A percentile compares a stretch with the other conserved stretches of the same genome.
Evolutionary conservation across 1,284 basidiomycete species (phyloP).

Genomic region (Sporisorium iseilematis-ciliati): DNA sequence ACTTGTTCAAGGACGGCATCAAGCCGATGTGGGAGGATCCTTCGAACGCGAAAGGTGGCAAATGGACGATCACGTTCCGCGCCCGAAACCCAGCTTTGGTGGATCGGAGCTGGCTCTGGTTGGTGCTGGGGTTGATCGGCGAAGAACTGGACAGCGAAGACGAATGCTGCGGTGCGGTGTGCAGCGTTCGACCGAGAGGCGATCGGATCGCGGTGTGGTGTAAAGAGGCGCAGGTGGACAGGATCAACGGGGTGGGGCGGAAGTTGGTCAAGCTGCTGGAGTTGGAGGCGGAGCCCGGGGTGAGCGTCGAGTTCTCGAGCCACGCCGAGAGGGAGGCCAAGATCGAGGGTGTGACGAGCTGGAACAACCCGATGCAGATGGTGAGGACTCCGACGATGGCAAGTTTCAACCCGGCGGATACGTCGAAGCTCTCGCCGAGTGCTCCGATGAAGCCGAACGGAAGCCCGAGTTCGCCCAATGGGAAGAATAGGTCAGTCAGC

Average conservation of each 20-base stretch:
- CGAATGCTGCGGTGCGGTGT: slow-evolving; percentile 84
- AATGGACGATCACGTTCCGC: slow-evolving; percentile 93
- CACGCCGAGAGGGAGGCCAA: slow-evolving; percentile 25
- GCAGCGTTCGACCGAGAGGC: slow-evolving; percentile 85
- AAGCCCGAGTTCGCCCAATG: slow-evolving; percentile 22
- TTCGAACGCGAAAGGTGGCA: slow-evolving; percentile 88
- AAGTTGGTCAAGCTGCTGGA: slow-evolving; percentile 70
- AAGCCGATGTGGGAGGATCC: slow-evolving; percentile 97
- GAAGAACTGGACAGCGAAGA: slow-evolving; percentile 88
- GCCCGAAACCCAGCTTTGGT: slow-evolving; percentile 79
- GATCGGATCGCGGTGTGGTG: slow-evolving; percentile 91
- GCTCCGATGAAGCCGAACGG: not conserved
- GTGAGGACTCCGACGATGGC: slow-evolving; percentile 18
- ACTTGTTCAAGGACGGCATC: slow-evolving; percentile 87
- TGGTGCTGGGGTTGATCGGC: slow-evolving; percentile 89
- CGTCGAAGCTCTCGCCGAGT: slow-evolving; percentile 4
- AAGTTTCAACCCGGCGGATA: slow-evolving; percentile 2
- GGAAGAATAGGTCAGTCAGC: slow-evolving; percentile 4
- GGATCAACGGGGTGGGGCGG: slow-evolving; percentile 83
- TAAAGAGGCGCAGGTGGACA: slow-evolving; percentile 84
- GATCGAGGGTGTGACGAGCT: slow-evolving; percentile 15
- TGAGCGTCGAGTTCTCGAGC: slow-evolving; percentile 44
- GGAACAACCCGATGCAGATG: slow-evolving; percentile 25
- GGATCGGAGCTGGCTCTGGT: slow-evolving; percentile 89
- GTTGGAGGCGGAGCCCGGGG: slow-evolving; percentile 37